Evolutionary conservation across 257 asterid species (phyloP).

Genomic region (Avicennia marina): DNA sequence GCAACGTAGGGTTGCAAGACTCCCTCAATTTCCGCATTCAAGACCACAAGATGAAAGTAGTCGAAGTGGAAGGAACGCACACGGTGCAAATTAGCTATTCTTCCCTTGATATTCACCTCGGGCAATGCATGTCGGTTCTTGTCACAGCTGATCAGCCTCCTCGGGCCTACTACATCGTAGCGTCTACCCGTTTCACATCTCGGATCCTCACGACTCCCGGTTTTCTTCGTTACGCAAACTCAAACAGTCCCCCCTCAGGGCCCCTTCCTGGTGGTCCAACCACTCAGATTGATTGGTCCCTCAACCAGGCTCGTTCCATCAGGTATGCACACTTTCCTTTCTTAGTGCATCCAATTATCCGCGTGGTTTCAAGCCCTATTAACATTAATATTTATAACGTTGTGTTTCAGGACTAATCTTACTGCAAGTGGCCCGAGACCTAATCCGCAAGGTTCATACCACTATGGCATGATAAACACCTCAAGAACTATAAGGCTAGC

Average conservation of each 20-base stretch:
- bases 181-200: neutral
- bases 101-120: neutral
- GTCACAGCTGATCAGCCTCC: neutral
- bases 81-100: neutral
- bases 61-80: neutral
- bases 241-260: neutral
- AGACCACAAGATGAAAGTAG: neutral
- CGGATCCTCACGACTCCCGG: neutral
- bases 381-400: too few species aligned
- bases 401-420: conserved; percentile 1
- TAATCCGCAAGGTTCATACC: conserved; percentile 6
- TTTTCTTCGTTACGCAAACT: neutral
- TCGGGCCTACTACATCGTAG: neutral
- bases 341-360: too few species aligned
- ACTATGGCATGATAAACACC: neutral
- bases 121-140: neutral
- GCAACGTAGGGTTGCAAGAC: neutral
- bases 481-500: neutral
- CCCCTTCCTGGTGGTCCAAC: neutral
- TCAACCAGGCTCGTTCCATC: neutral
- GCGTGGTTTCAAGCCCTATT: too few species aligned
- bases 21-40: neutral
- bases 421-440: conserved; percentile 10
- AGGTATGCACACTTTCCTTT: neutral
- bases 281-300: neutral